These are phyloP conservation scores for Mycosphaerella arachidis DNA, from an alignment of 2,329 filamentous ascomycete genomes.

Conservation along the genomic window DNA sequence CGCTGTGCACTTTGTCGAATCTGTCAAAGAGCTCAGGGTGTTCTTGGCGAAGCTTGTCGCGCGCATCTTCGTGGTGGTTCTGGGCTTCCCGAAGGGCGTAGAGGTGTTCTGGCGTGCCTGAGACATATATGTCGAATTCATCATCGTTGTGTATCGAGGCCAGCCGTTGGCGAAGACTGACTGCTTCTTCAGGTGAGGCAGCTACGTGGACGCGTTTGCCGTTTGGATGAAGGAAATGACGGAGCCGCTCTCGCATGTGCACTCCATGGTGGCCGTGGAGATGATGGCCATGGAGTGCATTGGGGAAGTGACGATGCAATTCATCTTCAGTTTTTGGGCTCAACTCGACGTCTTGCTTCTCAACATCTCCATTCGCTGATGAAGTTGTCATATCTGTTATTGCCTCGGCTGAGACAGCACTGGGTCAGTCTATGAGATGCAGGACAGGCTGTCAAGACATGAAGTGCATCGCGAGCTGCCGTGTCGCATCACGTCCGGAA, in stretches of 20 bases:
- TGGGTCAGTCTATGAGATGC: not conserved
- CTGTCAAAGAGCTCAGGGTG: constrained; percentile 52
- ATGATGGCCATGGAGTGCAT: not conserved
- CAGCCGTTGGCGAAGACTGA: constrained; percentile 46
- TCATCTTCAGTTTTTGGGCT: not conserved
- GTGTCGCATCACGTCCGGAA: not conserved
- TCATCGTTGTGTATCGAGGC: constrained; percentile 35
- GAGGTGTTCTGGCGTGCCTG: constrained; percentile 51
- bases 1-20: constrained; percentile 52
- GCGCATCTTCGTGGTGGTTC: constrained; percentile 49
- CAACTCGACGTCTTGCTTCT: constrained; percentile 7
- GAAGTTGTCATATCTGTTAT: constrained; percentile 5
- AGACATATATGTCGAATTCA: constrained; percentile 54
- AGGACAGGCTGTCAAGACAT: not conserved
- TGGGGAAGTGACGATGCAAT: not conserved
- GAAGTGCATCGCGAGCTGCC: not conserved
- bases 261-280: constrained; percentile 7
- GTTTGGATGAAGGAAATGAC: constrained; percentile 53
- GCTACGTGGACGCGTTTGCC: constrained; percentile 56
- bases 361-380: constrained; percentile 4
- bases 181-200: constrained; percentile 52
- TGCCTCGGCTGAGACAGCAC: not conserved
- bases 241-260: constrained; percentile 39
- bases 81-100: constrained; percentile 50
- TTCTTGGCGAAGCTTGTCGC: constrained; percentile 45